These are phyloP conservation scores for rapeseed (Brassica napus) DNA, from an alignment of 345 rosid species.

Conservation along the genomic window DNA sequence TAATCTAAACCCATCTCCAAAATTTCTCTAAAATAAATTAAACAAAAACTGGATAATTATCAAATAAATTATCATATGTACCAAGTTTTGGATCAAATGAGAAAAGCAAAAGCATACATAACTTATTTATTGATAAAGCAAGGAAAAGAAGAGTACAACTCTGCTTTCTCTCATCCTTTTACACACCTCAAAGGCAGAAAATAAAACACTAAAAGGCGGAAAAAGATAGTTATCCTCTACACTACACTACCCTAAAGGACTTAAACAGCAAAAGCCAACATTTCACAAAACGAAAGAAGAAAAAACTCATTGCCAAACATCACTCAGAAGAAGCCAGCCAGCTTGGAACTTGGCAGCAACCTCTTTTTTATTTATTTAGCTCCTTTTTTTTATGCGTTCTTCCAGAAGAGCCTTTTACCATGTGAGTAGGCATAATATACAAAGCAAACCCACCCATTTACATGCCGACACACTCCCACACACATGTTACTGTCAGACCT, in stretches of 20 bases:
- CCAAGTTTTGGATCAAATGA: not conserved
- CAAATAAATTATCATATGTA: not conserved
- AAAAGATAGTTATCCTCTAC: slow-evolving; percentile 39
- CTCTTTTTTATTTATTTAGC: slow-evolving; percentile 16
- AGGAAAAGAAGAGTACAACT: slow-evolving; percentile 21
- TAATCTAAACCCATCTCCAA: not conserved
- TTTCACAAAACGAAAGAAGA: not conserved
- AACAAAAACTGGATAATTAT: not conserved
- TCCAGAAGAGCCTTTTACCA: not conserved
- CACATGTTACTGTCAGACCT: slow-evolving; percentile 15
- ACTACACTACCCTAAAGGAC: slow-evolving; percentile 15
- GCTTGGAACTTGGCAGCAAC: not conserved
- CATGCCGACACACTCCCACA: slow-evolving; percentile 17
- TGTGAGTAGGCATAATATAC: slow-evolving; percentile 20
- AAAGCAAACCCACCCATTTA: slow-evolving; percentile 21
- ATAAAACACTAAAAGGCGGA: slow-evolving; percentile 42
- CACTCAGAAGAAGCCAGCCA: slow-evolving; percentile 11
- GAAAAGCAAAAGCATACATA: not conserved
- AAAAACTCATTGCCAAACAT: slow-evolving; percentile 38
- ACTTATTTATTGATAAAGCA: slow-evolving; percentile 22
- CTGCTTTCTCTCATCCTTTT: slow-evolving; percentile 28
- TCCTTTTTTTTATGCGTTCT: slow-evolving; percentile 22
- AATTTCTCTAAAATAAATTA: not conserved
- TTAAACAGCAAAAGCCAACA: not conserved
- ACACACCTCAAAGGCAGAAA: slow-evolving; percentile 28